Evolutionary conservation across 129 eudicot species (phyloP).

Genomic region (Rutidosis leptorrhynchoides): DNA sequence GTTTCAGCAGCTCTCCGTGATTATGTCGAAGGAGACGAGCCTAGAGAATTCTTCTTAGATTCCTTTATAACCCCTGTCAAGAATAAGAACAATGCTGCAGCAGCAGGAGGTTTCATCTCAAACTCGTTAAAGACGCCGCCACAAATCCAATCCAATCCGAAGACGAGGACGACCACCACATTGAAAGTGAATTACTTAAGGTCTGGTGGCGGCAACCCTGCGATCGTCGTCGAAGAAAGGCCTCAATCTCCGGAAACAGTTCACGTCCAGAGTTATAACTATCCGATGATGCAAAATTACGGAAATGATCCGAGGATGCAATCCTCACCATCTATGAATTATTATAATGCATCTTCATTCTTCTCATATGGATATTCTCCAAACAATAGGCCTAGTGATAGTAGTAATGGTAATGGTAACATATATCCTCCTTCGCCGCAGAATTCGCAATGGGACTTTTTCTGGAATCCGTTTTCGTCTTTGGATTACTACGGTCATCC

Average conservation of each 20-base stretch:
- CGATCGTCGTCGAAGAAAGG: slow-evolving; percentile 69
- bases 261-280: slow-evolving; percentile 44
- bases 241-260: slow-evolving; percentile 71
- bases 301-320: too few species aligned
- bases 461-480: slow-evolving; percentile 93
- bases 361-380: too few species aligned
- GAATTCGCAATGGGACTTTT: slow-evolving; percentile 84
- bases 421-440: slow-evolving; percentile 76
- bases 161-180: slow-evolving; percentile 53
- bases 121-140: too few species aligned
- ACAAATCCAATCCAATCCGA: slow-evolving; percentile 44
- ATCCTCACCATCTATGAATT: too few species aligned
- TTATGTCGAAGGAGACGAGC: slow-evolving; percentile 77
- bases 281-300: too few species aligned
- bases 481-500: slow-evolving; percentile 78
- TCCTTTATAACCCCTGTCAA: slow-evolving; percentile 60
- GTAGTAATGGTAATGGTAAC: too few species aligned
- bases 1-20: slow-evolving; percentile 87
- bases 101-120: too few species aligned
- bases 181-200: slow-evolving; percentile 51
- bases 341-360: too few species aligned
- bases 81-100: too few species aligned
- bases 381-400: too few species aligned
- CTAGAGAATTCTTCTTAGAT: slow-evolving; percentile 66
- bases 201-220: slow-evolving; percentile 63